These are phyloP conservation scores for Plasmodium reichenowi DNA, from an alignment of 169 alveolate genomes.

Conservation along the genomic window DNA sequence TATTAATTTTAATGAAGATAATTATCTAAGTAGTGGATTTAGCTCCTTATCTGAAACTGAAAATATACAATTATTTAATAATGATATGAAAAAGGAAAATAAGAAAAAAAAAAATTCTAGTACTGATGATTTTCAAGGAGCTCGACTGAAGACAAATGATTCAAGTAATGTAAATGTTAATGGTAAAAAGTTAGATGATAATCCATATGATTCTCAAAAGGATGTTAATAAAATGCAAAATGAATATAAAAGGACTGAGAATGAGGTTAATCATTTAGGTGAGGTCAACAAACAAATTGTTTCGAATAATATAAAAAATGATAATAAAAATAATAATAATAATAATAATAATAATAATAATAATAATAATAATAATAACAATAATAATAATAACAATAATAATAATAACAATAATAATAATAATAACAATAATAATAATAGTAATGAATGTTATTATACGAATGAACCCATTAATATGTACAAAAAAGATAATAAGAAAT, in stretches of 20 bases:
- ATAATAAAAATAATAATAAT: not conserved
- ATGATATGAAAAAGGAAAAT: not conserved
- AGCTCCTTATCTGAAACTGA: constrained; percentile 26
- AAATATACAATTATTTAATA: not conserved
- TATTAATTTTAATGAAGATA: constrained; percentile 20
- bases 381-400: not conserved
- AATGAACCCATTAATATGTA: not conserved
- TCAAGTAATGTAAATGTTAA: not conserved
- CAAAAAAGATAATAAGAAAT: not conserved
- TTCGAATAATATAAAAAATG: not conserved
- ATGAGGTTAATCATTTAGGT: no score
- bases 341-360: not conserved
- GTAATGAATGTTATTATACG: not conserved
- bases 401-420: not conserved
- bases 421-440: not conserved
- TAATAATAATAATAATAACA: not conserved
- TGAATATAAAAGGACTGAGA: not conserved
- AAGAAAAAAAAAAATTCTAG: not conserved
- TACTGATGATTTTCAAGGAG: no score
- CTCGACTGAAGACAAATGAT: not conserved
- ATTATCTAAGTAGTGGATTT: constrained; percentile 35
- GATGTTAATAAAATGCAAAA: not conserved
- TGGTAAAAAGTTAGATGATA: not conserved
- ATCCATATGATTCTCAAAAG: not conserved
- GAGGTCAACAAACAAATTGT: no score